Evolutionary conservation across 176 grass and related monocot species (phyloP), one percentile per base, ranked within the genome.

Genomic region (Tuctoria greenei): DNA sequence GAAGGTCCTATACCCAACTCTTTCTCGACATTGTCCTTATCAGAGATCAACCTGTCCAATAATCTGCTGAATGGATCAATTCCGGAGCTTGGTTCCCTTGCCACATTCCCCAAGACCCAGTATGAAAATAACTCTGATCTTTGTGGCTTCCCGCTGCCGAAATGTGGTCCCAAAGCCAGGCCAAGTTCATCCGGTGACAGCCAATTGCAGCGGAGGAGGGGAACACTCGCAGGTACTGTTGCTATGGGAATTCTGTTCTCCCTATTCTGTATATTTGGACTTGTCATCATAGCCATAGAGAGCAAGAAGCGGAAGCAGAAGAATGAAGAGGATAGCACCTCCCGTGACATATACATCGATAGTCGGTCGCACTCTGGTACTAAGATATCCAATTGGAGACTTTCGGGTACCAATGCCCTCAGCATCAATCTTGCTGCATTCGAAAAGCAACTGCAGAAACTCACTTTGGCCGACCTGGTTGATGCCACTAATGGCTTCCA

Each of bases 1-100:
- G 72, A 78, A 7, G 87, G 87, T 2, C 49, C 41, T 21, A n/a
- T 89, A 31, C 87, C 72, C 23, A 39, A 1, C 45, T 66, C 28
- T 9, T 65, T 77, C 0, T 0, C 0, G 0, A 1, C 11, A 8
- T 1, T 77, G 0, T 1, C 6, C 0, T 2, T 77, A 0, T 7
- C 28, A 10, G 60, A 77, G 13, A 6, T 77, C 20, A 9, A 77
- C 23, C 21, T 77, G 1, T 77, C 61, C 0, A 77, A 77, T 7
- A 65, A 65, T 21, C 2, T 1, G 13, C 23, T 65, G 20, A 77
- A 20, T 10, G 42, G 73, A 25, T 8, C 18, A 2, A 27, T 75
- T 61, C 73, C 73, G 46, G 1, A 62, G 4, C 9, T 2, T 35
- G 40, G 73, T 10, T 31, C 39, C 5, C 40, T 75, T 3, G 1